Percentiles rank a stretch among this genome's conserved stretches.
These are phyloP conservation scores for Melampsora americana DNA, from an alignment of 1,284 basidiomycete species.

Conservation along the genomic window DNA sequence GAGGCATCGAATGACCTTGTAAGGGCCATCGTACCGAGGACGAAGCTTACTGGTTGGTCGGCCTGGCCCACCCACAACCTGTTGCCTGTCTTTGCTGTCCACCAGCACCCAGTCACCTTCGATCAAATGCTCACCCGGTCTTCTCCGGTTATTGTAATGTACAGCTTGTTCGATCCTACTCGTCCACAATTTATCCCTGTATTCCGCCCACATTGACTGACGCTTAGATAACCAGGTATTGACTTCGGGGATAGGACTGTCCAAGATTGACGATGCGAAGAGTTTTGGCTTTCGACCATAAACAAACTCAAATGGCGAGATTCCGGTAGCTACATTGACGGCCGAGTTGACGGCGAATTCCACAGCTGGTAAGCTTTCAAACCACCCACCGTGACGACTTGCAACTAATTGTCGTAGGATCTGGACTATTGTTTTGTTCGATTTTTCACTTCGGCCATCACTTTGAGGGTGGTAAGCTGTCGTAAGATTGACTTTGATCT, in stretches of 20 bases:
- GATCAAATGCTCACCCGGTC: not conserved
- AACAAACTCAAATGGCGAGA: conserved; percentile 44
- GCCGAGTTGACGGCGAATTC: conserved; percentile 46
- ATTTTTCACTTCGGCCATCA: not conserved
- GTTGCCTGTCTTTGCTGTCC: not conserved
- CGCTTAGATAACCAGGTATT: too few species aligned
- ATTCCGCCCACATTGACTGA: not conserved
- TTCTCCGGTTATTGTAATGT: too few species aligned
- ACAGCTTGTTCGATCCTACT: not conserved
- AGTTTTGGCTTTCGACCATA: conserved; percentile 47
- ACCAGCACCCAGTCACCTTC: not conserved
- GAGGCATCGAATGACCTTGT: not conserved
- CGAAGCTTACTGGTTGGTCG: not conserved
- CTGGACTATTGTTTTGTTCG: conserved; percentile 55
- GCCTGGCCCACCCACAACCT: not conserved
- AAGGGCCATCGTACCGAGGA: not conserved
- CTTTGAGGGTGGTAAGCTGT: too few species aligned
- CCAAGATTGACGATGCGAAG: too few species aligned
- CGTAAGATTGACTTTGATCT: not conserved
- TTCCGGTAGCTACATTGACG: conserved; percentile 45
- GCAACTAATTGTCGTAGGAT: conserved; percentile 24
- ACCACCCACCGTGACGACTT: conserved; percentile 29
- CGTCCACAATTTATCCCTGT: conserved; percentile 1
- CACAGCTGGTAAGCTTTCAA: conserved; percentile 21
- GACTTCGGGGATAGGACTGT: too few species aligned